Conservation (phyloP, 495 filamentous ascomycete genomes). For the Daldinia caldariorum region DNA sequence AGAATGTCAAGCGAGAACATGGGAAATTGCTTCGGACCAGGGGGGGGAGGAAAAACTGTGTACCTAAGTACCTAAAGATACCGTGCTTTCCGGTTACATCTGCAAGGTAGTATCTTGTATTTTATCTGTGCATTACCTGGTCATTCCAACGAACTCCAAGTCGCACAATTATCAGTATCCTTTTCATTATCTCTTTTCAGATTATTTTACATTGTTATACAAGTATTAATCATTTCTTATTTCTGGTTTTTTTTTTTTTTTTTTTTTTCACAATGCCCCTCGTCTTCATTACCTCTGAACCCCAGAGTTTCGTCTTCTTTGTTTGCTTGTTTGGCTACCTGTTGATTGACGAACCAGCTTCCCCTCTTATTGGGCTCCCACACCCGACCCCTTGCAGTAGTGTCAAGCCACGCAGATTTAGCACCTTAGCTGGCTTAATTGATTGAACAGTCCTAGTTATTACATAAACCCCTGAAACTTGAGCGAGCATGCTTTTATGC, state of each 20-base stretch:
- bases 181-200: too few species aligned
- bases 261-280: neutral
- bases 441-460: neutral
- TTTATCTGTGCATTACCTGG: neutral
- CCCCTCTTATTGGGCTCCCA: conserved; percentile 11
- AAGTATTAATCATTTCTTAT: neutral
- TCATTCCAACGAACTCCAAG: neutral
- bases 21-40: conserved; percentile 44
- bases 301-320: neutral
- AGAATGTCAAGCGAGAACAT: conserved; percentile 40
- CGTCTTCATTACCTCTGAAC: neutral
- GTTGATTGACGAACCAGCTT: conserved; percentile 4
- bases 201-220: too few species aligned
- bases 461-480: conserved; percentile 27
- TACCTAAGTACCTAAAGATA: conserved; percentile 8
- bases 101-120: conserved; percentile 23
- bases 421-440: conserved; percentile 17
- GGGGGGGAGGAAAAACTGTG: conserved; percentile 7
- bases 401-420: conserved; percentile 20
- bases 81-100: conserved; percentile 21
- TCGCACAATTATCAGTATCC: conserved; percentile 10
- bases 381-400: conserved; percentile 40
- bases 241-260: neutral
- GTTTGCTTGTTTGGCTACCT: conserved; percentile 21
- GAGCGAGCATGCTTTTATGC: conserved; percentile 2